A percentile compares a stretch with the other conserved stretches of the same genome.
Evolutionary conservation across 495 filamentous ascomycete genomes (phyloP).

Genomic region (Hypoxylon perforatum): DNA sequence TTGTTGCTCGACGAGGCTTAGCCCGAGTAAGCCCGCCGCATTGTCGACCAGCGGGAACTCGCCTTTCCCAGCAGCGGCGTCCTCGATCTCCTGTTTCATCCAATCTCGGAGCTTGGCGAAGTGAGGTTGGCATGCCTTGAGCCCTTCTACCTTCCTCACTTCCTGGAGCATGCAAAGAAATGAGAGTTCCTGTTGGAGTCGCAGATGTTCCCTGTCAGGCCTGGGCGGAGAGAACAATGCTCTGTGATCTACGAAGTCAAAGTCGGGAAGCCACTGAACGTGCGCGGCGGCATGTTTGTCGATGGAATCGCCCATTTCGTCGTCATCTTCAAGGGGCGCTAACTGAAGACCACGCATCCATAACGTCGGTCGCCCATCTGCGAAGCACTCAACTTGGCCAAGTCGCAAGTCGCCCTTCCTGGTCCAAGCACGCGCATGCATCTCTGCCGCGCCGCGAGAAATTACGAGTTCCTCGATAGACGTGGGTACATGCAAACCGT

Average conservation of each 20-base stretch:
- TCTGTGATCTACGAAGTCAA: conserved; percentile 46
- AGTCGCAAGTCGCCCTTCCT: conserved; percentile 23
- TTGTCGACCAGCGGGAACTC: conserved; percentile 38
- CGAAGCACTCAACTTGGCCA: conserved; percentile 36
- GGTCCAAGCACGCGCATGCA: conserved; percentile 34
- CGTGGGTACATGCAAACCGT: conserved; percentile 46
- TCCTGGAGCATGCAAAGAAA: conserved; percentile 48
- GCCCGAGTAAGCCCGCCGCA: conserved; percentile 11
- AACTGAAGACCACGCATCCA: conserved; percentile 35
- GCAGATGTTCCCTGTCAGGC: conserved; percentile 18
- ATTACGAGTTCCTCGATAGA: conserved; percentile 54
- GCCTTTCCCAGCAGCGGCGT: conserved; percentile 19
- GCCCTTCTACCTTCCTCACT: conserved; percentile 19
- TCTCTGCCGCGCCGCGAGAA: conserved; percentile 32
- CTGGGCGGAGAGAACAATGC: conserved; percentile 31
- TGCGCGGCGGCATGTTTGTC: conserved; percentile 47
- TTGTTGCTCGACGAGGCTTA: conserved; percentile 15
- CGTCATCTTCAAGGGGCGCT: conserved; percentile 43
- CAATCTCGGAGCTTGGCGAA: conserved; percentile 47
- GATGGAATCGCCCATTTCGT: not conserved
- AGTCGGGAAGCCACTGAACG: conserved; percentile 49
- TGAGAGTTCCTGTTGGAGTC: conserved; percentile 40
- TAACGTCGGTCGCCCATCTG: conserved; percentile 34
- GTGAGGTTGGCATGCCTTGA: conserved; percentile 42
- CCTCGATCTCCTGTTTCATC: conserved; percentile 39